These are phyloP conservation scores for Taiozyma sp. DNA, from an alignment of 1,139 yeast genomes.

Conservation along the genomic window DNA sequence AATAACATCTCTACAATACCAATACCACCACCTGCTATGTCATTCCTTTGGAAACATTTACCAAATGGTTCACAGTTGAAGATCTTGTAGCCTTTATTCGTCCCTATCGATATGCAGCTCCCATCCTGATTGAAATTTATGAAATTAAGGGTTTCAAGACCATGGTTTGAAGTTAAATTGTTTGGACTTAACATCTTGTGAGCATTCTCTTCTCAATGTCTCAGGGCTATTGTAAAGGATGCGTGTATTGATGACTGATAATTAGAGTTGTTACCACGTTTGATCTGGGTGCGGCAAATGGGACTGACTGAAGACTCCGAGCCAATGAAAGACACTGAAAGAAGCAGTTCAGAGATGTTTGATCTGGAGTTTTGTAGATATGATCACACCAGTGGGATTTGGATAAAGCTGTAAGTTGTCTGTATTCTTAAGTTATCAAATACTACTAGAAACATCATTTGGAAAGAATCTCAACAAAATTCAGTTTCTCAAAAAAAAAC, in stretches of 20 bases:
- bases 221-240: neutral
- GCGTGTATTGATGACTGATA: neutral
- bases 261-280: neutral
- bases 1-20: conserved; percentile 89
- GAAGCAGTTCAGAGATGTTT: neutral
- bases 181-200: neutral
- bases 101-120: conserved; percentile 81
- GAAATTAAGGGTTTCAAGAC: conserved; percentile 18
- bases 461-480: neutral
- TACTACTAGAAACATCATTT: neutral
- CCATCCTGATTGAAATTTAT: conserved; percentile 88
- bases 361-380: neutral
- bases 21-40: conserved; percentile 42
- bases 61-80: conserved; percentile 92
- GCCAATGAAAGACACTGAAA: neutral
- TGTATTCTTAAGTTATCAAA: neutral
- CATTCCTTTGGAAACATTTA: conserved; percentile 55
- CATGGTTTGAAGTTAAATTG: neutral
- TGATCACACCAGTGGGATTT: neutral
- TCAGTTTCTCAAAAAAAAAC: neutral
- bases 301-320: neutral
- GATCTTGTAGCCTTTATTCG: conserved; percentile 72
- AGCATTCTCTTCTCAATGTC: neutral
- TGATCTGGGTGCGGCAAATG: neutral
- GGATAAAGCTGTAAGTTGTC: neutral